Base-by-base conservation (phyloP, 441 rosid species). In the Populus trichocarpa region DNA sequence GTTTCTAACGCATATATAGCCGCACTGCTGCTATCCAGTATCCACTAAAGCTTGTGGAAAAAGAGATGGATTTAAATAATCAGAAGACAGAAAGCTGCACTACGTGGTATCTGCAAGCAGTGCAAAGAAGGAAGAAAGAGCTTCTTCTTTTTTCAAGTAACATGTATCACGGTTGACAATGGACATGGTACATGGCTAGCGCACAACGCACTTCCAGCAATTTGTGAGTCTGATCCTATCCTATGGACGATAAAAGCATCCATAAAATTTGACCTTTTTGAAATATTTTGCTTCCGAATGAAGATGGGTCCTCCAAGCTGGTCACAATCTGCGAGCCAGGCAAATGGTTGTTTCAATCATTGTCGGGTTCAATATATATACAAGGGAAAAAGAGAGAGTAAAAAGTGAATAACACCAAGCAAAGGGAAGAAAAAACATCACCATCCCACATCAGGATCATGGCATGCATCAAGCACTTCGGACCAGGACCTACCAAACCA, bases 311-410 rank as follows among this genome's bases (percentile, higher is more conserved):
- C 79, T 63, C 78, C 72, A 63, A 71, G 57, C 22, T 35, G 69
- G 77, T 79, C 83, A 74, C 83, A 64, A 81, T 83, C 83, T 69
- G 81, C 84, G 46, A 67, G 77, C 70, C 68, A 71, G 70, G 78
- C 80, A 80, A 83, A 81, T 75, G 79, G 72, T 71, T 69, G 81
- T 71, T 81, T 75, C 86, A 81, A 82, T 84, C 81, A 75, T 80
- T 77, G 80, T 72, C 66, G 72, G 28, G 63, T 69, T 57, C 25
- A 16, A 22, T 4, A 22, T 25, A 67, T 4, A 30, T 22, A 67
- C 20, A 9, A 14, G 70, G 9, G 4, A 14, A 30, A 9, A 42
- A 46, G 28, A 13, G 36, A 68, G 64, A 22, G 38, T 8, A 30
- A 70, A 69, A 26, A 23, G 70, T 5, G 40, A 67, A 59, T n/a